Conservation (phyloP, 2,329 filamentous ascomycete species). For the Botrytis sinoallii region DNA sequence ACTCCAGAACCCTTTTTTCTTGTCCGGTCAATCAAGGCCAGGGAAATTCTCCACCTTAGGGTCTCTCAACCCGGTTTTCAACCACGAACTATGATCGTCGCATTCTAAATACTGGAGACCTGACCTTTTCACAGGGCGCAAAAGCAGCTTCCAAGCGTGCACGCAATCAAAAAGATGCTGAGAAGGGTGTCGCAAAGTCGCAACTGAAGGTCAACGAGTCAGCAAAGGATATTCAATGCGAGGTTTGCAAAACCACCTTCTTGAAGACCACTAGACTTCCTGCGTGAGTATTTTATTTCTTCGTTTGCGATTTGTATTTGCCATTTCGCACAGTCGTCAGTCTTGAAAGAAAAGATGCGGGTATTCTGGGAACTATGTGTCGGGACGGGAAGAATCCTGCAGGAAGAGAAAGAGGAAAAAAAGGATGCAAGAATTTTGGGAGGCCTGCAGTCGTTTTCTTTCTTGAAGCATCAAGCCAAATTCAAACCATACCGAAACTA, state of each 20-base stretch:
- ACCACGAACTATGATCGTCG: conserved; percentile 5
- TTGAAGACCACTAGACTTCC: conserved; percentile 72
- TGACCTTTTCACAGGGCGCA: conserved; percentile 48
- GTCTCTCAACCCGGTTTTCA: conserved; percentile 9
- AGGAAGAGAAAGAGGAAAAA: neutral
- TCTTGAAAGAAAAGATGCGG: neutral
- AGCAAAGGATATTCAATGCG: conserved; percentile 74
- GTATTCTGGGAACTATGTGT: neutral
- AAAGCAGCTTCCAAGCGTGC: conserved; percentile 71
- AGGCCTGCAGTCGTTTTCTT: neutral
- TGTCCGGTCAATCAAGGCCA: neutral
- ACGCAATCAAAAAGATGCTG: conserved; percentile 62
- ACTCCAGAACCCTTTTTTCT: neutral
- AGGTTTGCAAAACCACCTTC: conserved; percentile 74
- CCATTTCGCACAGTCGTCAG: neutral
- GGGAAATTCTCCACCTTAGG: neutral
- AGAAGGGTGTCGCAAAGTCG: conserved; percentile 53
- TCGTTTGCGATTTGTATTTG: neutral
- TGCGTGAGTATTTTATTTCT: conserved; percentile 51
- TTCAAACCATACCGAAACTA: neutral
- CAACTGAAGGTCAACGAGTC: conserved; percentile 69
- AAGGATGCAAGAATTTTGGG: neutral
- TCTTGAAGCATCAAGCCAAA: neutral
- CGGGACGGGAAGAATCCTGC: neutral
- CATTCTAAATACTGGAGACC: conserved; percentile 9